A percentile compares a stretch with the other conserved stretches of the same genome.
phyloP scores from a whole-genome alignment of 805 yeast genomes.

The Grigorovia transvaalensis region DNA sequence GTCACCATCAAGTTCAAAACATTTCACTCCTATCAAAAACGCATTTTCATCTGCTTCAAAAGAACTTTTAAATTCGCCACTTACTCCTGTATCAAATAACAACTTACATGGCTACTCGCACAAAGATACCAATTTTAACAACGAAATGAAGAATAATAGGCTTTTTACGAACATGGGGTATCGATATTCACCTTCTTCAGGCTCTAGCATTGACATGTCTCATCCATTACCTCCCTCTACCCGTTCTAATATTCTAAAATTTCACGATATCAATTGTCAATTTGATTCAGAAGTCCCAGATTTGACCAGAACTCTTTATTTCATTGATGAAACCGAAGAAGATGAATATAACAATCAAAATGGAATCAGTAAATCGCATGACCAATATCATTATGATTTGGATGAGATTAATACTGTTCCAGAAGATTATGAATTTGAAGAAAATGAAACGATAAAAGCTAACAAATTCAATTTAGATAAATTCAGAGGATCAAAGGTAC shows the following conservation, averaged over 20 bases:
- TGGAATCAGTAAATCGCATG: constrained; percentile 31
- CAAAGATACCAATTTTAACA: not conserved
- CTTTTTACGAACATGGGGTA: not conserved
- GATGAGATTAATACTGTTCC: constrained; percentile 45
- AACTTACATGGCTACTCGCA: not conserved
- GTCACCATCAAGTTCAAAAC: not conserved
- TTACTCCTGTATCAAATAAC: not conserved
- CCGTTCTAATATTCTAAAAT: constrained; percentile 26
- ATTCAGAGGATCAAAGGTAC: not conserved
- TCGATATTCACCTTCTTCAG: not conserved
- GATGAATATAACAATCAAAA: constrained; percentile 25
- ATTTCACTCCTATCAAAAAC: not conserved
- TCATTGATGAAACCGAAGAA: constrained; percentile 29
- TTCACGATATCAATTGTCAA: constrained; percentile 30
- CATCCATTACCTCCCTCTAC: constrained; percentile 17
- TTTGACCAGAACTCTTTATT: constrained; percentile 24
- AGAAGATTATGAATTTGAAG: constrained; percentile 32
- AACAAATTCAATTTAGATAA: constrained; percentile 4
- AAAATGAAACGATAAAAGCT: constrained; percentile 9
- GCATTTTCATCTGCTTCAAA: not conserved
- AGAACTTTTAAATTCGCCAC: not conserved
- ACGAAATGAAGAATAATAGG: not conserved
- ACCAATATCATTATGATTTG: constrained; percentile 35
- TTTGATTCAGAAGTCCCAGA: constrained; percentile 32
- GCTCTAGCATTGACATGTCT: not conserved